phyloP scores from a whole-genome alignment of 169 alveolate species.

The Miamiensis avidus region DNA sequence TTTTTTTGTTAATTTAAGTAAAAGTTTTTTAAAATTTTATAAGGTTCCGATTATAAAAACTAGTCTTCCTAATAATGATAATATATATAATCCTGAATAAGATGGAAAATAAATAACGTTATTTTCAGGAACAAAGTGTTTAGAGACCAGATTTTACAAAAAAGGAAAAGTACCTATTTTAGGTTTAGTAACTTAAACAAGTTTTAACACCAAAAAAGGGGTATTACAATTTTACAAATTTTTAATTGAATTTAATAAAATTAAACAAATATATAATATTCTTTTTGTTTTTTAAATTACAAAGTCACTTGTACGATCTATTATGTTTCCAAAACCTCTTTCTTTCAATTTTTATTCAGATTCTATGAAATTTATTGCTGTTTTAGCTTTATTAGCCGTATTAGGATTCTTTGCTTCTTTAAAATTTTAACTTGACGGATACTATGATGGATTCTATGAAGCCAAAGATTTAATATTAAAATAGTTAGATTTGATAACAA shows the following conservation, averaged over 20 bases:
- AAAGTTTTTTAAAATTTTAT: too few relatives aligned
- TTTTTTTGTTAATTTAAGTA: too few relatives aligned
- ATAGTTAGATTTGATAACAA: constrained; percentile 66
- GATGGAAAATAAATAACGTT: constrained; percentile 40
- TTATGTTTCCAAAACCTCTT: constrained; percentile 84
- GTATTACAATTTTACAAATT: too few relatives aligned
- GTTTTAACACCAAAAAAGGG: constrained; percentile 91
- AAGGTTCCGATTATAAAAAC: constrained; percentile 88
- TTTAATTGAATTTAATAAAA: too few relatives aligned
- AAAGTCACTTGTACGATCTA: constrained; percentile 77
- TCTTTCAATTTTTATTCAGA: constrained; percentile 88
- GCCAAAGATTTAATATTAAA: constrained; percentile 46
- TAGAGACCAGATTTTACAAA: constrained; percentile 49
- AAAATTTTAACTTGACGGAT: constrained; percentile 50
- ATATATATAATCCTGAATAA: constrained; percentile 49
- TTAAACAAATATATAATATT: too few relatives aligned
- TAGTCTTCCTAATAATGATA: constrained; percentile 68
- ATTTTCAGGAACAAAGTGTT: constrained; percentile 60
- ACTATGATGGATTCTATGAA: constrained; percentile 46
- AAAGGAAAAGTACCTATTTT: constrained; percentile 49
- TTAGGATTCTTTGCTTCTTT: constrained; percentile 79
- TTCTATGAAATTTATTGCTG: constrained; percentile 79
- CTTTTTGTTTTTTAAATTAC: too few relatives aligned
- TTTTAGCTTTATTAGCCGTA: constrained; percentile 78
- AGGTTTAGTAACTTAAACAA: constrained; percentile 88